Evolutionary conservation across 495 filamentous ascomycete genomes (phyloP).

Genomic region (Penicillium daleae): DNA sequence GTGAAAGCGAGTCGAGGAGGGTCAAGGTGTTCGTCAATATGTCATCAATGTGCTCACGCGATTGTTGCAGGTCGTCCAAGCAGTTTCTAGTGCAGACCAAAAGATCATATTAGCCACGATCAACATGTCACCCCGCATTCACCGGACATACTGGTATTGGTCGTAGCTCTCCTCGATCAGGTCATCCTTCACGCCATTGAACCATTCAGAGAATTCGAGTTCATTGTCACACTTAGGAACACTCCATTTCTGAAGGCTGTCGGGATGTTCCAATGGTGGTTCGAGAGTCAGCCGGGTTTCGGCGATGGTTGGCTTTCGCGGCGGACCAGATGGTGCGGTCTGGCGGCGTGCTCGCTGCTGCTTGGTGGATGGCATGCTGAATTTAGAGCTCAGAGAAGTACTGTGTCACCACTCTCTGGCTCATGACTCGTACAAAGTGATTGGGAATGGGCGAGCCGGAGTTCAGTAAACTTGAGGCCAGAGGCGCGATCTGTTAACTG

Average conservation of each 20-base stretch:
- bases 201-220: conserved; percentile 64
- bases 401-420: neutral
- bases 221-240: conserved; percentile 45
- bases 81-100: conserved; percentile 58
- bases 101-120: conserved; percentile 17
- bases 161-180: conserved; percentile 81
- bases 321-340: conserved; percentile 46
- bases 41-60: conserved; percentile 76
- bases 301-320: conserved; percentile 35
- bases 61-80: conserved; percentile 76
- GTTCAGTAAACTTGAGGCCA: conserved; percentile 9
- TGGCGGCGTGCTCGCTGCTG: conserved; percentile 46
- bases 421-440: conserved; percentile 16
- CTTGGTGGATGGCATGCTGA: conserved; percentile 33
- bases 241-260: conserved; percentile 9
- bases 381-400: conserved; percentile 13
- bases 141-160: conserved; percentile 72
- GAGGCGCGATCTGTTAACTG: conserved; percentile 27
- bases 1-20: conserved; percentile 72
- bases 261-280: conserved; percentile 26
- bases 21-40: conserved; percentile 75
- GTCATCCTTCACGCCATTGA: conserved; percentile 63
- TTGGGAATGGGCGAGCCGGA: neutral
- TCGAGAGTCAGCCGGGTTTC: conserved; percentile 31
- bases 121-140: conserved; percentile 1